Evolutionary conservation across 1,139 yeast genomes (phyloP).

Genomic region (Suhomyces kunorum): DNA sequence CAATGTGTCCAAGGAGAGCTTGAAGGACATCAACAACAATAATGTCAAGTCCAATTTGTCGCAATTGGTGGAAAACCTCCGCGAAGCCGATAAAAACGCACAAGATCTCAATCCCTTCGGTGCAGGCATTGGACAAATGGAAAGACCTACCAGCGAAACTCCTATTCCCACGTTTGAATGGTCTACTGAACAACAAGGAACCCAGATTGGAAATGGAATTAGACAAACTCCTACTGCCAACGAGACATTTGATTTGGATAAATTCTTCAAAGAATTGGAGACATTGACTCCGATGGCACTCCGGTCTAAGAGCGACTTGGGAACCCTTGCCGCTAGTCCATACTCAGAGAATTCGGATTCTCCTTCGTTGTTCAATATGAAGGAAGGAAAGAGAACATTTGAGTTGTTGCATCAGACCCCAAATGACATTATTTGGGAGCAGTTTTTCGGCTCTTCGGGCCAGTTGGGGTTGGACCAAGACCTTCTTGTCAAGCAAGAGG

Average conservation of each 20-base stretch:
- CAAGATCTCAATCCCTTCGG: conserved; percentile 7
- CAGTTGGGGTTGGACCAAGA: conserved; percentile 6
- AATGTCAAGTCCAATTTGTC: conserved; percentile 43
- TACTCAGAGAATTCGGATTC: conserved; percentile 10
- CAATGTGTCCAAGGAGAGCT: conserved; percentile 19
- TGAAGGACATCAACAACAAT: conserved; percentile 31
- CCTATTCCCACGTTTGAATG: conserved; percentile 33
- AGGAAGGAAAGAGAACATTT: conserved; percentile 56
- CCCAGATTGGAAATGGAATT: neutral
- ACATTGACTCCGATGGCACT: conserved; percentile 16
- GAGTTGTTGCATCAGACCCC: conserved; percentile 69
- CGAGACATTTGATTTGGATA: conserved; percentile 33
- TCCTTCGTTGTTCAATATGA: conserved; percentile 13
- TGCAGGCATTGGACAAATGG: neutral
- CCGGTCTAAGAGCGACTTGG: neutral
- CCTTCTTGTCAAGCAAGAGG: conserved; percentile 6
- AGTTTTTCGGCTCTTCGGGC: conserved; percentile 50
- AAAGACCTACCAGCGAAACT: neutral
- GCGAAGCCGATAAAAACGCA: conserved; percentile 4
- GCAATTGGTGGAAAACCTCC: conserved; percentile 34
- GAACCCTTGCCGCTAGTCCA: conserved; percentile 3
- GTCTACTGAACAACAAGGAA: conserved; percentile 18
- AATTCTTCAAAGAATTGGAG: conserved; percentile 47
- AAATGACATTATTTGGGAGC: conserved; percentile 75
- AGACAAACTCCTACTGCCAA: neutral